These are phyloP conservation scores for Ascobolus immersus DNA, from an alignment of 495 filamentous ascomycete genomes.

Conservation along the genomic window DNA sequence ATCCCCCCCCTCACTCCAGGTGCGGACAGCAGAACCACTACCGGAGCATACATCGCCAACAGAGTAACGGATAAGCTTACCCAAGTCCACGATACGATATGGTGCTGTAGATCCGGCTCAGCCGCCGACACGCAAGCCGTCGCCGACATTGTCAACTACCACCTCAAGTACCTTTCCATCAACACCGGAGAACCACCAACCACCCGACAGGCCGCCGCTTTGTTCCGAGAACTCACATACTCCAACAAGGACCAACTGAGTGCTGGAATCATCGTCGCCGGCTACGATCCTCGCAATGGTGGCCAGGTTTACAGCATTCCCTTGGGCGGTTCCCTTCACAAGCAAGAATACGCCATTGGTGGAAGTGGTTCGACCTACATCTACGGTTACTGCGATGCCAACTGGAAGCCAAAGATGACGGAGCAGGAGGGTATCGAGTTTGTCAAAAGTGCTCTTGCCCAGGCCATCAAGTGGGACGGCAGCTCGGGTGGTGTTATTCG, in stretches of 20 bases:
- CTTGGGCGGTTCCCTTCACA: slow-evolving; percentile 87
- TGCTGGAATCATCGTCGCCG: slow-evolving; percentile 91
- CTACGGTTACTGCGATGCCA: slow-evolving; percentile 89
- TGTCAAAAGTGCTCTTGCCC: slow-evolving; percentile 65
- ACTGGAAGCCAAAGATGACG: slow-evolving; percentile 90
- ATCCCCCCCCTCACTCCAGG: slow-evolving; percentile 19
- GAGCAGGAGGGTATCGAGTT: slow-evolving; percentile 81
- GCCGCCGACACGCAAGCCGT: slow-evolving; percentile 95
- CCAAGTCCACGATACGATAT: slow-evolving; percentile 93
- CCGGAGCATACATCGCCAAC: slow-evolving; percentile 94
- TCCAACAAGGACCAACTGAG: slow-evolving; percentile 85
- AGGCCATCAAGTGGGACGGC: slow-evolving; percentile 98
- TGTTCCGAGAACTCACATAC: slow-evolving; percentile 96
- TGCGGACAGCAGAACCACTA: slow-evolving; percentile 94
- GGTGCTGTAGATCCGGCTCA: slow-evolving; percentile 90
- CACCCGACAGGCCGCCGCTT: slow-evolving; percentile 73
- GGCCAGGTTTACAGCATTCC: slow-evolving; percentile 95
- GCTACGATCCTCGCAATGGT: slow-evolving; percentile 77
- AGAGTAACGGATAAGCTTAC: slow-evolving; percentile 98
- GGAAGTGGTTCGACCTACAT: slow-evolving; percentile 97
- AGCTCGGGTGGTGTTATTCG: slow-evolving; percentile 95
- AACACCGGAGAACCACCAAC: slow-evolving; percentile 67
- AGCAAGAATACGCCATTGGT: slow-evolving; percentile 85
- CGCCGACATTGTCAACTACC: slow-evolving; percentile 89
- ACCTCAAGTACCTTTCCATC: slow-evolving; percentile 32